A percentile compares a stretch with the other conserved stretches of the same genome.
Evolutionary conservation across 2,329 filamentous ascomycete genomes (phyloP).

Genomic region (Cladophialophora yegresii): DNA sequence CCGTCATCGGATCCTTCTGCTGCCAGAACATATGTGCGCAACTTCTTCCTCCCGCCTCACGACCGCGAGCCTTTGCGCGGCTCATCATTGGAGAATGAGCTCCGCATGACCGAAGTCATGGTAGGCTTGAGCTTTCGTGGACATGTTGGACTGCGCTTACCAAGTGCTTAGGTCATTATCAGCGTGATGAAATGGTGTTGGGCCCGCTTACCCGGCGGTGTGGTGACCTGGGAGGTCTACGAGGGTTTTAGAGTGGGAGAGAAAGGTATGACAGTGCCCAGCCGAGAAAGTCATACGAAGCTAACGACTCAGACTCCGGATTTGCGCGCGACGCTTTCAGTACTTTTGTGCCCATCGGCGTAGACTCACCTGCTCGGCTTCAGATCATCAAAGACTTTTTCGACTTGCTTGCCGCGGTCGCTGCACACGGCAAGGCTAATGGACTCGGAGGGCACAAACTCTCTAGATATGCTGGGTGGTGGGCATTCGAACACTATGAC

Average conservation of each 20-base stretch:
- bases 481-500: conserved; percentile 92
- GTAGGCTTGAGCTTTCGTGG: conserved; percentile 52
- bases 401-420: conserved; percentile 84
- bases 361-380: conserved; percentile 80
- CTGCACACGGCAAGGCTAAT: conserved; percentile 89
- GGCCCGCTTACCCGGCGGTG: conserved; percentile 84
- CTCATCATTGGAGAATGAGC: conserved; percentile 74
- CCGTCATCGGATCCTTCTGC: conserved; percentile 89
- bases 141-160: conserved; percentile 12
- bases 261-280: conserved; percentile 61
- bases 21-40: conserved; percentile 86
- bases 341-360: conserved; percentile 92
- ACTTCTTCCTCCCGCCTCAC: conserved; percentile 76
- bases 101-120: conserved; percentile 91
- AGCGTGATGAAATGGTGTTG: conserved; percentile 98
- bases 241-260: conserved; percentile 95
- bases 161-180: conserved; percentile 71
- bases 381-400: conserved; percentile 97
- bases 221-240: conserved; percentile 96
- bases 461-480: conserved; percentile 95
- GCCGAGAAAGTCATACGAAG: conserved; percentile 24
- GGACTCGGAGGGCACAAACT: conserved; percentile 91
- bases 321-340: conserved; percentile 91
- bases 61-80: conserved; percentile 65
- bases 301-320: conserved; percentile 69